These are phyloP conservation scores for Podospora bellae-mahoneyi DNA, from an alignment of 495 filamentous ascomycete genomes.

Conservation along the genomic window DNA sequence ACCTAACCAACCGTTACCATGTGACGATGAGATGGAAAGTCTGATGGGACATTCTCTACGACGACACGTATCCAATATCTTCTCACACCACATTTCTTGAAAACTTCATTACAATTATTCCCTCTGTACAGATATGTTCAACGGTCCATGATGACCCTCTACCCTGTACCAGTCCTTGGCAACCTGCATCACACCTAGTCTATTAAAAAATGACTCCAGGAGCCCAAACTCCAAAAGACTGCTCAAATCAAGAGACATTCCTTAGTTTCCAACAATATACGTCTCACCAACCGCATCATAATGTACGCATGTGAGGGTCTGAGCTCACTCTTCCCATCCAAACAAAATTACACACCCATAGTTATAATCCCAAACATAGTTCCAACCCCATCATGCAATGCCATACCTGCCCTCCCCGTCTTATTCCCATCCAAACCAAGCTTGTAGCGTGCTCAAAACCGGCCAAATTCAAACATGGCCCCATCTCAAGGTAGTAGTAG, in stretches of 20 bases:
- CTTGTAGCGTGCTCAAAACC: neutral
- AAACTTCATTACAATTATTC: too few relatives aligned
- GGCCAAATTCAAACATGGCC: neutral
- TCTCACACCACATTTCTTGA: too few relatives aligned
- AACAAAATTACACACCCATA: neutral
- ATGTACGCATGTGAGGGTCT: neutral
- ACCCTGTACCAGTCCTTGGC: too few relatives aligned
- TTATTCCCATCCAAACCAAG: neutral
- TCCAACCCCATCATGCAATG: neutral
- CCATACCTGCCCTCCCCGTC: neutral
- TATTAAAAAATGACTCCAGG: neutral
- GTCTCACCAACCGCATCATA: neutral
- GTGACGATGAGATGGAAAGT: neutral
- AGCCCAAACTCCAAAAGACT: neutral
- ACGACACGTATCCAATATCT: too few relatives aligned
- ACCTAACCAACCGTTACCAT: neutral
- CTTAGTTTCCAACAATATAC: neutral
- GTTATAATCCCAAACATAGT: neutral
- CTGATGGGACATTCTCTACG: too few relatives aligned
- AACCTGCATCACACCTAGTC: neutral
- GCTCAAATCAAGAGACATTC: neutral
- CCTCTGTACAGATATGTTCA: too few relatives aligned
- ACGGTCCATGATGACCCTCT: too few relatives aligned
- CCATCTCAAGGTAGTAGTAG: slow-evolving; percentile 5
- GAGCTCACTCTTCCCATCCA: neutral